Evolutionary conservation across 208 protist species (phyloP).

Genomic region (Trichomonas gallinae): DNA sequence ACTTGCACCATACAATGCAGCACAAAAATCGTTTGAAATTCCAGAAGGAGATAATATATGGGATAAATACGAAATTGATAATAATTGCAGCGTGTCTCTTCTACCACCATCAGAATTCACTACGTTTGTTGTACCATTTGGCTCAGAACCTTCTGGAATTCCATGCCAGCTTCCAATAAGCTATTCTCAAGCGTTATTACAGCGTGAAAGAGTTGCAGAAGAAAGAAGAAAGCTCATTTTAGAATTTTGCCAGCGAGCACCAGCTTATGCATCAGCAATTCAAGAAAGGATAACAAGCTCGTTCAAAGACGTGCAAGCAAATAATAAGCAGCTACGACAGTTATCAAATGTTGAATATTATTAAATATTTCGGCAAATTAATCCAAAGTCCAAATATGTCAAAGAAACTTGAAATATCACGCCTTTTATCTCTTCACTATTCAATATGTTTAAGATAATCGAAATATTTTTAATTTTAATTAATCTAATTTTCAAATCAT

Average conservation of each 20-base stretch:
- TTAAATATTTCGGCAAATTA: too few relatives aligned
- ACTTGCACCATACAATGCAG: background rate
- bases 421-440: too few relatives aligned
- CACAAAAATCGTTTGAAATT: background rate
- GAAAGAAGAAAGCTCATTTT: background rate
- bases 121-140: background rate
- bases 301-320: too few relatives aligned
- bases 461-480: too few relatives aligned
- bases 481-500: too few relatives aligned
- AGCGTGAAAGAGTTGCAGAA: background rate
- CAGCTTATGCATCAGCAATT: background rate
- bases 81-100: background rate
- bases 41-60: background rate
- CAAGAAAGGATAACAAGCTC: background rate
- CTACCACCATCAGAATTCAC: background rate
- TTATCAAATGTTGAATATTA: too few relatives aligned
- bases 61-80: background rate
- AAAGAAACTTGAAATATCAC: too few relatives aligned
- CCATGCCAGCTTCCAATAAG: background rate
- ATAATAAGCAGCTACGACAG: too few relatives aligned
- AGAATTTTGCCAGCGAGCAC: background rate
- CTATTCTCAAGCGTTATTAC: background rate
- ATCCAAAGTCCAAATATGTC: too few relatives aligned
- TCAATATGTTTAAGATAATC: too few relatives aligned
- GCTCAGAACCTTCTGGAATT: background rate